Base-by-base conservation (phyloP, 768 basidiomycete species). In the Kwoniella newhampshirensis region DNA sequence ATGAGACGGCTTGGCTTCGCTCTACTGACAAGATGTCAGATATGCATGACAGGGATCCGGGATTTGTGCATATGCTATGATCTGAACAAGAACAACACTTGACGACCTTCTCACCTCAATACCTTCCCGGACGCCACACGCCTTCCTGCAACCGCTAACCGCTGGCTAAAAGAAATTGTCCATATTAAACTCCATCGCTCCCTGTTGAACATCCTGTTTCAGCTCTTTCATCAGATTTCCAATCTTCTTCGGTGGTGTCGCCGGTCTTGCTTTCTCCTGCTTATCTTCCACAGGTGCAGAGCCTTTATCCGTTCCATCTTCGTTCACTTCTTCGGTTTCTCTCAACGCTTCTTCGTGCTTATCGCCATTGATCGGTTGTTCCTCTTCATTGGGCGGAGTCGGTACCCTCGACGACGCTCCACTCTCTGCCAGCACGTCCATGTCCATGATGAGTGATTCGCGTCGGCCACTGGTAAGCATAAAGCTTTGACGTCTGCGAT, bases 191-290 rank as follows among this genome's bases (percentile, higher is more conserved):
- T 76, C 75, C 58, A 67, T 65, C 18, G 60, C 73, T 12, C 73
- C 75, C 42, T 76, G 75, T 53, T 67, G 61, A 15, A 89, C 82
- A 76, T 92, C 87, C 71, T 88, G 86, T 74, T 91, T 92, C 13
- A 91, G 89, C n/a, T 87, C 84, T 78, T 89, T 91, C 80, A 96
- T 86, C 69, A 96, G 77, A 64, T 82, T 88, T 3, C 91, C 93
- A 37, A 93, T 62, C 48, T 73, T 68, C 49, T 54, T 59, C 8
- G 61, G 76, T 7, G 86, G 87, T 36, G 84, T 84, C 13, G 27
- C 51, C 32, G 1, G 35, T 50, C 51, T 46, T 39, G 39, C 42
- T 35, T 41, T 45, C 55, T 59, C 39, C 48, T 32, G 6, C 7
- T 32, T 32, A 13, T 54, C 40, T 32, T 21, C 9, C 25, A 32